Evolutionary conservation across 768 basidiomycete species (phyloP), one percentile per base, ranked within the genome.

Genomic region (Tricholoma saponaceum): DNA sequence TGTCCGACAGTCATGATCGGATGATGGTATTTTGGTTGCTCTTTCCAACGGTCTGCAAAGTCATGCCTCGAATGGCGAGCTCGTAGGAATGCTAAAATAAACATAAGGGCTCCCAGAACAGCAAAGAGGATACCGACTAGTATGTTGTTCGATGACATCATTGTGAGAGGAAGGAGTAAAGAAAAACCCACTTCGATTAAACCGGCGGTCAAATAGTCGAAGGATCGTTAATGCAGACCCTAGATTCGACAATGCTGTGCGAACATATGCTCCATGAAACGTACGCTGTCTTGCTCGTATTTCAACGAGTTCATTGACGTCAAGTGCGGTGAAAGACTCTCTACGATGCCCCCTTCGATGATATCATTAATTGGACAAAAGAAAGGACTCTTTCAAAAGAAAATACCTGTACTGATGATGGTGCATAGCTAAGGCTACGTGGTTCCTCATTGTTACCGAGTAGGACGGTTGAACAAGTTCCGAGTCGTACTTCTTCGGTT

Each of bases 221-320:
- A 94, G 74, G 54, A 93, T 81, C 0, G 89, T 80, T 54, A 92
- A 69, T 1, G 88, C 79, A 65, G 89, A 91, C 0, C 89, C 87
- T 2, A 95, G 76, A 56, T 84, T 83, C 13, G 84, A 83, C 8
- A 94, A 75, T 0, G 90, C 90, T 0, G 85, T 88, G 25, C 91
- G 83, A 37, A 79, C 79, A 70, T 93, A 93, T 13, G 91, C 89
- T 14, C 90, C 91, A 53, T 92, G 82, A 66, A 92, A 92, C 0
- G 92, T 94, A 41, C 92, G 79, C 62, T 90, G 85, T 26, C 90
- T 79, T 0, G 92, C 92, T 13, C 92, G 80, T 16, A 94, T 70
- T 67, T 94, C 91, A 22, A 83, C 83, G 53, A 87, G 80, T 66
- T 87, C 84, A 52, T 75, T 77, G 30, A 84, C 58, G 61, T 87